Evolutionary conservation across 768 basidiomycete species (phyloP).

Genomic region (Goffeauzyma gilvescens): DNA sequence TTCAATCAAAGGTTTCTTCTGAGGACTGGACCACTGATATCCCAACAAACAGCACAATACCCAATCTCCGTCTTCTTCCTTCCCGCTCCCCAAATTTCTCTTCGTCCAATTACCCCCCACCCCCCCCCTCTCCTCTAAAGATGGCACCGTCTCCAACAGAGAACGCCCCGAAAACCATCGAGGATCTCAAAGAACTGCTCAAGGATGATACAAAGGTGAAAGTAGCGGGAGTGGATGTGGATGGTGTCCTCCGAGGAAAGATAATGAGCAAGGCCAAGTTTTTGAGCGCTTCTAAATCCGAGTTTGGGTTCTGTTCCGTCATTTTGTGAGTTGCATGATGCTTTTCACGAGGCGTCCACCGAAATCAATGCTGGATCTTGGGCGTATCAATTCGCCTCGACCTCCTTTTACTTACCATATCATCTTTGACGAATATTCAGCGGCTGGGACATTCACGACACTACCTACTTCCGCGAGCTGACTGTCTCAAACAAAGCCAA

Average conservation of each 20-base stretch:
- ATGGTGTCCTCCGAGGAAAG: constrained; percentile 88
- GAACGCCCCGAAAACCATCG: constrained; percentile 39
- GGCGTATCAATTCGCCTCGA: not conserved
- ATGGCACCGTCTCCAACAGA: too few relatives aligned
- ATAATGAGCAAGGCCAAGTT: constrained; percentile 86
- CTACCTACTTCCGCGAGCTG: constrained; percentile 64
- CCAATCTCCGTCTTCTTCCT: too few relatives aligned
- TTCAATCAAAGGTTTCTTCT: too few relatives aligned
- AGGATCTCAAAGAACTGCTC: constrained; percentile 44
- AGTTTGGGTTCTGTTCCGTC: constrained; percentile 79
- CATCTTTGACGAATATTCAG: too few relatives aligned
- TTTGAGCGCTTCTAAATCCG: constrained; percentile 46
- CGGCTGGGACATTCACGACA: constrained; percentile 84
- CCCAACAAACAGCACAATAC: too few relatives aligned
- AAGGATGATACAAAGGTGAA: constrained; percentile 63
- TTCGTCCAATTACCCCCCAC: too few relatives aligned
- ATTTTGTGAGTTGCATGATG: constrained; percentile 50
- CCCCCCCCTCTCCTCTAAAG: too few relatives aligned
- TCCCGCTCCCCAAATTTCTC: too few relatives aligned
- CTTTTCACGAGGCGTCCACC: constrained; percentile 5
- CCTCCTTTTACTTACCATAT: not conserved
- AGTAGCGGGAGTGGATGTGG: constrained; percentile 55
- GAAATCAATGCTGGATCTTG: too few relatives aligned
- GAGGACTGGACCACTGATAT: too few relatives aligned
- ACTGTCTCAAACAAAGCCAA: constrained; percentile 77